Percentiles rank a stretch among this genome's conserved stretches.
phyloP scores from a whole-genome alignment of 2,329 filamentous ascomycete species.

The Setomelanomma holmii region DNA sequence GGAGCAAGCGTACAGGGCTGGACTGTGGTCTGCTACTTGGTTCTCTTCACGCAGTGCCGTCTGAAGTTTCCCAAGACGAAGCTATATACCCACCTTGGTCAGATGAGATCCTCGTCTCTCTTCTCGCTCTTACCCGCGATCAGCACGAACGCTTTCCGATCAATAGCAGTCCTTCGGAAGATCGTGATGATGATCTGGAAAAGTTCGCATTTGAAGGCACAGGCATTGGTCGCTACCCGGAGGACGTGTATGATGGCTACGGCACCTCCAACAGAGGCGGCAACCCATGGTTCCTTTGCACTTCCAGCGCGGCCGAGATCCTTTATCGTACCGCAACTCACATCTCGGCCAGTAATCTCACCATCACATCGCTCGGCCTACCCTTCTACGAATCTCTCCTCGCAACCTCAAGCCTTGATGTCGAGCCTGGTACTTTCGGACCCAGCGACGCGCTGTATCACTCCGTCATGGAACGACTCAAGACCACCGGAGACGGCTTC shows the following conservation, averaged over 20 bases:
- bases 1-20: slow-evolving; percentile 42
- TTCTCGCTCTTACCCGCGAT: slow-evolving; percentile 45
- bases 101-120: slow-evolving; percentile 47
- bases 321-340: slow-evolving; percentile 48
- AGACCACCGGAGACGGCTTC: slow-evolving; percentile 50
- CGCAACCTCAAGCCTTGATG: slow-evolving; percentile 27
- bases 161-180: slow-evolving; percentile 35
- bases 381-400: slow-evolving; percentile 50
- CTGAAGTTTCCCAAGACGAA: slow-evolving; percentile 20
- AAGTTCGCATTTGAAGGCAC: slow-evolving; percentile 35
- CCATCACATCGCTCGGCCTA: slow-evolving; percentile 36
- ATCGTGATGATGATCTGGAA: slow-evolving; percentile 14
- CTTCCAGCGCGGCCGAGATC: slow-evolving; percentile 49
- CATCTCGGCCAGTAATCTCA: slow-evolving; percentile 36
- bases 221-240: slow-evolving; percentile 53
- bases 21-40: slow-evolving; percentile 51
- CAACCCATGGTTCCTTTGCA: slow-evolving; percentile 55
- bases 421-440: slow-evolving; percentile 32
- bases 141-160: slow-evolving; percentile 49
- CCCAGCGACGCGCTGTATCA: slow-evolving; percentile 38
- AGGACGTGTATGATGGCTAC: slow-evolving; percentile 53
- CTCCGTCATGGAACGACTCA: slow-evolving; percentile 40
- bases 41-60: slow-evolving; percentile 44
- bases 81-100: slow-evolving; percentile 44
- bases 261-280: slow-evolving; percentile 36